Evolutionary conservation across 495 filamentous ascomycete genomes (phyloP).

Genomic region (Terfezia boudieri): DNA sequence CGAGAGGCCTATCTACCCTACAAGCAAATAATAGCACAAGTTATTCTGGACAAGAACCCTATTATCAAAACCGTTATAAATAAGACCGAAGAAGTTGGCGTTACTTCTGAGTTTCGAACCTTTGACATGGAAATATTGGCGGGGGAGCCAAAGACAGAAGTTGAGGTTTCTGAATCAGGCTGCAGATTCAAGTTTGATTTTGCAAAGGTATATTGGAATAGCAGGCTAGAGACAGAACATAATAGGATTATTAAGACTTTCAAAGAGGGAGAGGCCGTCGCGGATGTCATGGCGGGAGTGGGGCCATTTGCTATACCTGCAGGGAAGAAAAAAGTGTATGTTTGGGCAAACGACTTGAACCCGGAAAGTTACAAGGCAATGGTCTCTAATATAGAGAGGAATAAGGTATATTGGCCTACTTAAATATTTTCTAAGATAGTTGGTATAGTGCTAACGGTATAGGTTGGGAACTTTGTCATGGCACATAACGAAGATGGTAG

Average conservation of each 20-base stretch:
- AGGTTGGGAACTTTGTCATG: slow-evolving; percentile 51
- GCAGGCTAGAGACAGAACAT: slow-evolving; percentile 70
- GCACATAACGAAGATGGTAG: slow-evolving; percentile 63
- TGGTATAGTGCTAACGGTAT: slow-evolving; percentile 1
- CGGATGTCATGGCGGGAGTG: slow-evolving; percentile 94
- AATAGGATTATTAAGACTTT: slow-evolving; percentile 57
- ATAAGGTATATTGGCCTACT: slow-evolving; percentile 35
- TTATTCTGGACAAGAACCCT: slow-evolving; percentile 72
- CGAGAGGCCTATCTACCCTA: slow-evolving; percentile 57
- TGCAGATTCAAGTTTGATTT: slow-evolving; percentile 53
- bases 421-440: too few relatives aligned
- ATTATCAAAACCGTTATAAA: slow-evolving; percentile 74
- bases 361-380: slow-evolving; percentile 61
- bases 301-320: slow-evolving; percentile 89
- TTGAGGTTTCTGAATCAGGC: slow-evolving; percentile 41
- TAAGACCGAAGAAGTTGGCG: slow-evolving; percentile 73
- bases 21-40: slow-evolving; percentile 58
- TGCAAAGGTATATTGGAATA: slow-evolving; percentile 94
- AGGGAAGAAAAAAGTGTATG: slow-evolving; percentile 71
- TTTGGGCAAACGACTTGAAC: slow-evolving; percentile 95
- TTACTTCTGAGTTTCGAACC: slow-evolving; percentile 66
- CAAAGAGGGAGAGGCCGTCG: slow-evolving; percentile 62
- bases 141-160: slow-evolving; percentile 56
- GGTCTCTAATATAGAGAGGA: slow-evolving; percentile 41
- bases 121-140: slow-evolving; percentile 84